A percentile compares a stretch with the other conserved stretches of the same genome.
Evolutionary conservation across 208 protist genomes (phyloP).

Genomic region (Trypanosoma rangeli): DNA sequence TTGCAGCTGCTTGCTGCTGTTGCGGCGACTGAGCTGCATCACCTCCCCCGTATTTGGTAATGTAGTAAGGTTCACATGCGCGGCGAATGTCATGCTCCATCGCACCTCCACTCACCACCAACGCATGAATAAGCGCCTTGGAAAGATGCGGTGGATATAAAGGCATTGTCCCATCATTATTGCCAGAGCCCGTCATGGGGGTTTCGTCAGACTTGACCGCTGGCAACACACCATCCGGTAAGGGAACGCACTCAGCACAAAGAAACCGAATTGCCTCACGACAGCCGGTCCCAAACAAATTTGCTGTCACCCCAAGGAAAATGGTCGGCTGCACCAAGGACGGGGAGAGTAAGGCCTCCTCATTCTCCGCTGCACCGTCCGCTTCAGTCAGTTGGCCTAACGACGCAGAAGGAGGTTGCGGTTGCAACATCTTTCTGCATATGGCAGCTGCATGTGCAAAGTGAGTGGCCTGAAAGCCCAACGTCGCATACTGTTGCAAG

Average conservation of each 20-base stretch:
- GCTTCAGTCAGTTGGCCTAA: neutral
- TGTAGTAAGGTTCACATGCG: constrained; percentile 53
- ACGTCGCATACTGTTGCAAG: constrained; percentile 34
- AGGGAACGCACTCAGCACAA: constrained; percentile 58
- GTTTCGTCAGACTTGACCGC: constrained; percentile 23
- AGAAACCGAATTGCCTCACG: constrained; percentile 81
- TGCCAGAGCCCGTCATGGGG: neutral
- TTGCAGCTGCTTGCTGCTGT: neutral
- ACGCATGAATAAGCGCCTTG: constrained; percentile 34
- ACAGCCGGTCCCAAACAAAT: constrained; percentile 83
- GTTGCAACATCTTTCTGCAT: constrained; percentile 49
- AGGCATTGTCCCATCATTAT: neutral
- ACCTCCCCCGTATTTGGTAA: constrained; percentile 43
- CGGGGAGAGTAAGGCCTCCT: neutral
- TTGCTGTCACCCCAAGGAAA: constrained; percentile 77
- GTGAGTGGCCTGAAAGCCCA: constrained; percentile 83
- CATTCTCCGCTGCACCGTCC: neutral
- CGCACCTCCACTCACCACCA: constrained; percentile 85
- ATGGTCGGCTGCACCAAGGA: constrained; percentile 49
- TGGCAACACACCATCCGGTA: constrained; percentile 22
- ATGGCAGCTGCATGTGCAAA: constrained; percentile 56
- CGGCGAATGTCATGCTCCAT: constrained; percentile 89
- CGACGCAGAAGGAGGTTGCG: constrained; percentile 47
- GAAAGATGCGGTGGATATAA: constrained; percentile 9
- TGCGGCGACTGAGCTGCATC: neutral